These are phyloP conservation scores for Globisporangium apiculatum DNA, from an alignment of 352 stramenopile genomes.

Conservation along the genomic window DNA sequence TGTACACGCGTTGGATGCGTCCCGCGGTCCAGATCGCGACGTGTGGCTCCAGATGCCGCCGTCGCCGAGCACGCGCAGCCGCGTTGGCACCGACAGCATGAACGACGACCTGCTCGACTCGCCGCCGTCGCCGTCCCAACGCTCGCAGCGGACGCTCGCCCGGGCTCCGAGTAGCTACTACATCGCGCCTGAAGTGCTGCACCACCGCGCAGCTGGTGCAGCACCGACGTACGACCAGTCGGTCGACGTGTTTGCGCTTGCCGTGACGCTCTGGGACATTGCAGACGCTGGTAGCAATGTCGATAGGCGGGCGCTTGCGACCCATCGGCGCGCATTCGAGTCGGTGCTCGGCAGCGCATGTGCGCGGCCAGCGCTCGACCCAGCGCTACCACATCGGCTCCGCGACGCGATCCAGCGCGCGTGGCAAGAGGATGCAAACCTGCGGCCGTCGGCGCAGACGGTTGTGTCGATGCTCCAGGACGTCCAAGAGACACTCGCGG, in stretches of 20 bases:
- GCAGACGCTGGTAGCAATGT: slow-evolving; percentile 12
- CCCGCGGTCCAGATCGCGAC: neutral
- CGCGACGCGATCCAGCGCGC: slow-evolving; percentile 32
- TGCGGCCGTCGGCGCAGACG: slow-evolving; percentile 28
- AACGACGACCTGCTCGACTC: slow-evolving; percentile 1
- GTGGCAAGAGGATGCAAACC: slow-evolving; percentile 30
- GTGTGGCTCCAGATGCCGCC: neutral
- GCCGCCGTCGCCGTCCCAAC: slow-evolving; percentile 2
- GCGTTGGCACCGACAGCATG: neutral
- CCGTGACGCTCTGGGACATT: slow-evolving; percentile 62
- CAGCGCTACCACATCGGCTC: slow-evolving; percentile 22
- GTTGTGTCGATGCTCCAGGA: slow-evolving; percentile 36
- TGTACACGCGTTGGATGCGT: neutral
- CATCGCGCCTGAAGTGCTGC: slow-evolving; percentile 51
- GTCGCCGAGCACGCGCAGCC: neutral
- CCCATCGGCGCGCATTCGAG: slow-evolving; percentile 35
- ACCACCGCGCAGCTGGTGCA: slow-evolving; percentile 14
- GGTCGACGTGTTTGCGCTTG: slow-evolving; percentile 50
- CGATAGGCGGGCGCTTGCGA: slow-evolving; percentile 29
- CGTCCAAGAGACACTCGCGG: slow-evolving; percentile 36
- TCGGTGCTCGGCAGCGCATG: slow-evolving; percentile 24
- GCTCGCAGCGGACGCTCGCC: neutral
- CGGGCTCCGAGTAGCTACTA: slow-evolving; percentile 18
- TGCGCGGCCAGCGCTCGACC: slow-evolving; percentile 23
- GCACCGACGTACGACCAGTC: slow-evolving; percentile 17